A percentile compares a stretch with the other conserved stretches of the same genome.
These are phyloP conservation scores for Raffaelea ambrosiae DNA, from an alignment of 2,329 filamentous ascomycete species.

Conservation along the genomic window DNA sequence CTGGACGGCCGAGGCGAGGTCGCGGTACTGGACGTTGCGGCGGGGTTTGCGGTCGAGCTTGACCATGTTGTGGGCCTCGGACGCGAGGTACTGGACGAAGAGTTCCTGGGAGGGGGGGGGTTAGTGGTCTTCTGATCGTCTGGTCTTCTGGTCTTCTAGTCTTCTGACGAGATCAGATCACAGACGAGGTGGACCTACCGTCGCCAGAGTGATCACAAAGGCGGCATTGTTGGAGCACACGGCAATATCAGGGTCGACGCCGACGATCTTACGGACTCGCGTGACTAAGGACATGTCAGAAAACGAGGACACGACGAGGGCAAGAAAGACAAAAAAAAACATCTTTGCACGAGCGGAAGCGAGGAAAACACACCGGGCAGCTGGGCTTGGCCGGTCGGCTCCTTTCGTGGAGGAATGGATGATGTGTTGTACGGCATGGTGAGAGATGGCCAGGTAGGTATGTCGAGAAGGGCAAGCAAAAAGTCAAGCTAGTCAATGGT, in stretches of 20 bases:
- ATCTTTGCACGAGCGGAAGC: not conserved
- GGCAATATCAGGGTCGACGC: constrained; percentile 74
- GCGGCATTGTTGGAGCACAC: constrained; percentile 89
- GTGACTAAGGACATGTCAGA: constrained; percentile 55
- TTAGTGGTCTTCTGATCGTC: no score
- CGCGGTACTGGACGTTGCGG: constrained; percentile 91
- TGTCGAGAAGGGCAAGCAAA: no score
- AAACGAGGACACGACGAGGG: not conserved
- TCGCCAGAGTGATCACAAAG: constrained; percentile 87
- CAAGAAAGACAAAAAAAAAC: not conserved
- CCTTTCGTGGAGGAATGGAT: constrained; percentile 69
- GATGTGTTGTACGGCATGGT: constrained; percentile 86
- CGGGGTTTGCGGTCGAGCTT: constrained; percentile 88
- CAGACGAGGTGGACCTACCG: constrained; percentile 39
- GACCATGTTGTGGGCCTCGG: constrained; percentile 78
- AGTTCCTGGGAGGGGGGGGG: constrained; percentile 56
- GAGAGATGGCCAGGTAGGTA: not conserved
- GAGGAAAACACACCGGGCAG: constrained; percentile 60
- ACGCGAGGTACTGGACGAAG: constrained; percentile 87
- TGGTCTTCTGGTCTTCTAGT: no score
- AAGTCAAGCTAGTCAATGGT: no score
- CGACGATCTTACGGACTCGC: constrained; percentile 91
- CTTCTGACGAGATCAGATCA: not conserved
- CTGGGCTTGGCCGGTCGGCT: constrained; percentile 76
- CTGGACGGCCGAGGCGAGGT: constrained; percentile 78